Evolutionary conservation across 1,284 basidiomycete species (phyloP), one percentile per base, ranked within the genome.

Genomic region (Porogramme epimiltina): DNA sequence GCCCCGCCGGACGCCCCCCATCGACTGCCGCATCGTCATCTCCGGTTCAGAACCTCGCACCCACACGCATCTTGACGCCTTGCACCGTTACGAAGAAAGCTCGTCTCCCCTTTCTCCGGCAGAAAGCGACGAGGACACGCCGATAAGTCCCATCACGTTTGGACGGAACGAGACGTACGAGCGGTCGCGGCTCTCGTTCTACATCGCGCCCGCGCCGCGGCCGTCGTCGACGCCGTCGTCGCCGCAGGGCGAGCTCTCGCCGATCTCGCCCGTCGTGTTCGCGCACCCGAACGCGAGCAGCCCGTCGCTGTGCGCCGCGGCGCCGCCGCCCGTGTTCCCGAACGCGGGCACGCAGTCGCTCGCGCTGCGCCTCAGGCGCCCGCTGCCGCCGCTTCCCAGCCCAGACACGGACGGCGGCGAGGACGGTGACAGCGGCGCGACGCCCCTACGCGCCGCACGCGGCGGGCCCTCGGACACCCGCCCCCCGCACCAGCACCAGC

Each of bases 91-190:
- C 25, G 45, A 47, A 39, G 37, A 33, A 16, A 25, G 45, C 47
- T 36, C 51, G 44, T 46, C 51, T 24, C 40, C 41, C 23, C 52
- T 57, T 54, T 56, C 57, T 56, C 54, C 45, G 52, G 57, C 20
- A 55, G 57, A 59, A 54, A 56, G 54, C 52, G 55, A 59, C 37
- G 58, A 59, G 33, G 52, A 49, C 25, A 46, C 28, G 39, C 58
- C 55, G 40, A 18, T 59, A 24, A 59, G 54, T 37, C 58, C 58
- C 42, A 59, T 59, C 16, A 43, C 49, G 4, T 59, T 59, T 45
- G 48, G 24, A 15, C 48, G 34, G 33, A 59, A 59, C 48, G 52
- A 59, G 13, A 47, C 44, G 10, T 59, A 56, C 48, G 54, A 59
- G 46, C 50, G 47, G 36, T 46, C 40, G 15, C 26, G 54, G 22